Evolutionary conservation across 805 yeast genomes (phyloP).

Genomic region (Teunomyces cretensis): DNA sequence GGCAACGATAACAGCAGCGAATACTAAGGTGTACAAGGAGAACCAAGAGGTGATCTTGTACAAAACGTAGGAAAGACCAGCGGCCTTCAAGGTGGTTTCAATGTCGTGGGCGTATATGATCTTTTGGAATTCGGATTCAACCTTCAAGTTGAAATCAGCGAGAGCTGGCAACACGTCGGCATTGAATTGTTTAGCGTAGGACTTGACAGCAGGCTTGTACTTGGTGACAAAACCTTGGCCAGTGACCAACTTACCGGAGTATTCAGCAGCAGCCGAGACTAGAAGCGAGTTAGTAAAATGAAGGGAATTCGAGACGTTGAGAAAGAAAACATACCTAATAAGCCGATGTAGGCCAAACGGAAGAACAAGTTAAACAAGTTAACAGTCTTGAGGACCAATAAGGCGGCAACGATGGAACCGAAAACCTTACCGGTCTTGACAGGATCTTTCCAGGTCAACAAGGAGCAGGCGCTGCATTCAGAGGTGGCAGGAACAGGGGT

Average conservation of each 20-base stretch:
- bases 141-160: conserved; percentile 45
- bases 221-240: conserved; percentile 82
- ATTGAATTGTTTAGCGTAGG: conserved; percentile 36
- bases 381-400: conserved; percentile 60
- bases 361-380: conserved; percentile 62
- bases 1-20: conserved; percentile 55
- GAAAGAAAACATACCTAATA: conserved; percentile 37
- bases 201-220: conserved; percentile 59
- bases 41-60: conserved; percentile 75
- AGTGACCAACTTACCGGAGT: conserved; percentile 64
- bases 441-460: conserved; percentile 78
- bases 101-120: conserved; percentile 68
- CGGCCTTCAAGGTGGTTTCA: conserved; percentile 71
- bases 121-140: conserved; percentile 55
- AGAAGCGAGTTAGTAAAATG: conserved; percentile 24
- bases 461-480: conserved; percentile 16
- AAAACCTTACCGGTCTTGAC: conserved; percentile 73
- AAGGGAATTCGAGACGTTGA: neutral
- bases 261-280: conserved; percentile 74
- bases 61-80: conserved; percentile 60
- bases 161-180: conserved; percentile 41
- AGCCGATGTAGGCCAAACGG: conserved; percentile 57
- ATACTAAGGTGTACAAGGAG: conserved; percentile 66
- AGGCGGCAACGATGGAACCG: conserved; percentile 56
- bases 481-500: conserved; percentile 5